Evolutionary conservation across 352 stramenopile species (phyloP).

Genomic region (Lagenidium sp.): DNA sequence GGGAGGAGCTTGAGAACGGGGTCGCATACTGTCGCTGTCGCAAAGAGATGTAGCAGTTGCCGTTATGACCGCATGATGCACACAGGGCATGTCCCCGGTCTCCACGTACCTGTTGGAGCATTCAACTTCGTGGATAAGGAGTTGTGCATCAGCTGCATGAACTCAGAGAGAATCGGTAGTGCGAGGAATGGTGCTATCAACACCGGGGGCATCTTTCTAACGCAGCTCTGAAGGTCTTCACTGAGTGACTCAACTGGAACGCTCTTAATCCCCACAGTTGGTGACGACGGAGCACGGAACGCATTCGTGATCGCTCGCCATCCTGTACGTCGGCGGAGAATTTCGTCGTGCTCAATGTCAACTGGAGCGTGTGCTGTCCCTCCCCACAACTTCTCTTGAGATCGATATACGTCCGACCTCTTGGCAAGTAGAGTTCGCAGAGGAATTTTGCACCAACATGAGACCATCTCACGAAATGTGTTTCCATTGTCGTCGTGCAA

Average conservation of each 20-base stretch:
- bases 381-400: constrained; percentile 51
- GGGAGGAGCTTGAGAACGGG: constrained; percentile 60
- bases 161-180: constrained; percentile 58
- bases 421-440: constrained; percentile 39
- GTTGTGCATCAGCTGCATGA: constrained; percentile 58
- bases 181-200: constrained; percentile 57
- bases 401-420: constrained; percentile 31
- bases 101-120: constrained; percentile 27
- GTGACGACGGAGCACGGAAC: constrained; percentile 42
- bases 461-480: constrained; percentile 46
- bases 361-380: constrained; percentile 51
- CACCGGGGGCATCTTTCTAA: constrained; percentile 54
- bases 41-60: neutral
- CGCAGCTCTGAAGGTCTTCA: constrained; percentile 36
- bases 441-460: constrained; percentile 74
- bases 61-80: neutral
- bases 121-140: constrained; percentile 28
- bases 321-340: constrained; percentile 48
- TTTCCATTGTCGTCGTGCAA: constrained; percentile 1
- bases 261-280: constrained; percentile 61
- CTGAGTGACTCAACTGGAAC: constrained; percentile 31
- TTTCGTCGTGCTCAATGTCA: constrained; percentile 68
- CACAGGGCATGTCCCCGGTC: no score
- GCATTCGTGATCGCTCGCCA: constrained; percentile 67
- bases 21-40: constrained; percentile 25